Conservation (phyloP, 768 basidiomycete genomes). For the Auricularia auricula-judae region DNA sequence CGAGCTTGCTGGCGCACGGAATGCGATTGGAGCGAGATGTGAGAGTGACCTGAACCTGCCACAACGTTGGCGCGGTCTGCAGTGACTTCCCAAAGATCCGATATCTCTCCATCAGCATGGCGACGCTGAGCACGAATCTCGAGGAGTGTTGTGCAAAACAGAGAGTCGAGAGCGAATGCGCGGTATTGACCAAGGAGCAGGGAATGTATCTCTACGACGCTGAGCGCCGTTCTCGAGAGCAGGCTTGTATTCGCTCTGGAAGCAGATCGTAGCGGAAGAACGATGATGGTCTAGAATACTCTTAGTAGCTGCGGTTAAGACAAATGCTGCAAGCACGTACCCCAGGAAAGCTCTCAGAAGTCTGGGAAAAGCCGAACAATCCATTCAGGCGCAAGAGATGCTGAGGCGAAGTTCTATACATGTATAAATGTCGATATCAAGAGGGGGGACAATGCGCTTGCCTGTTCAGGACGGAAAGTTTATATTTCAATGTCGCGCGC, state of each 20-base stretch:
- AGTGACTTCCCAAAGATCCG: conserved; percentile 20
- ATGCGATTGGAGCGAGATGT: too few relatives aligned
- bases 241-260: conserved; percentile 16
- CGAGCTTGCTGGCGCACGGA: too few relatives aligned
- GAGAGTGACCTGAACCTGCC: background rate
- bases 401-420: conserved; percentile 13
- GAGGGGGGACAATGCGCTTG: too few relatives aligned
- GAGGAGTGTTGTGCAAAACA: conserved; percentile 31
- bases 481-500: conserved; percentile 15
- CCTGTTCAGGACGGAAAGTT: background rate
- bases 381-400: conserved; percentile 30
- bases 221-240: background rate
- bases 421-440: too few relatives aligned
- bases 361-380: conserved; percentile 28
- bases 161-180: conserved; percentile 22
- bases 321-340: conserved; percentile 22
- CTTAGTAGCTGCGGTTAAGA: background rate
- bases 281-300: conserved; percentile 31
- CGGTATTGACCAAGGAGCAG: conserved; percentile 15
- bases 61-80: background rate
- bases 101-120: conserved; percentile 3
- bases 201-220: background rate
- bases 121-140: conserved; percentile 20
- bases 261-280: conserved; percentile 30
- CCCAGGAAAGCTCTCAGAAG: conserved; percentile 21